Evolutionary conservation across 768 basidiomycete genomes (phyloP), one percentile per base, ranked within the genome.

Genomic region (Cubamyces lactineus): DNA sequence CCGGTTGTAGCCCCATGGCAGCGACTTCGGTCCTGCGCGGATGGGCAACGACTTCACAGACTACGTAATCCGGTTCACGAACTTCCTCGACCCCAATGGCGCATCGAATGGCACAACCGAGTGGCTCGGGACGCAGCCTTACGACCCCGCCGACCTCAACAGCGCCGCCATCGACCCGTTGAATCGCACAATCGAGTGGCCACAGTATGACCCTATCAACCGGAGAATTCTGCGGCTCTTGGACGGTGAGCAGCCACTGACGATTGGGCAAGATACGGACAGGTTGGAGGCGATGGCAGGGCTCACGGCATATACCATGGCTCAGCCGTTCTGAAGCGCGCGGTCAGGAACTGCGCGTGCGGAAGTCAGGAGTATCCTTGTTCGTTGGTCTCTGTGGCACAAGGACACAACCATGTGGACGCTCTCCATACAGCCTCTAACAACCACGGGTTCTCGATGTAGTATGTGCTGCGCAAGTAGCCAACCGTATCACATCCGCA

Each of bases 21-120:
- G 51, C 17, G 72, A 73, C 56, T 26, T 73, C 19, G 30, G 53
- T 0, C 57, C 59, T 38, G 51, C 64, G 8, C 66, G 54, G 43
- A 59, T 24, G 11, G 61, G 63, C 17, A 54, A 71, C 28, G 80
- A 82, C 57, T 69, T 84, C 65, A 68, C 78, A 5, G 79, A 82
- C 66, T 79, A 80, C 66, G 70, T 83, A n/a, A 75, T 82, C 54
- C 73, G 76, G 19, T 82, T 82, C 55, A 75, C 70, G 13, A 67
- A 64, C 39, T 75, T 63, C 5, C 75, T 79, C 24, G 65, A 82
- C 67, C 82, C 77, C 1, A 84, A 85, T 59, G 74, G 54, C 5
- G 40, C 7, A 7, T 28, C 28, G 28, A 28, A 28, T 28, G 28
- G 28, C 7, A 28, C 28, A 7, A 28, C 7, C 28, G 28, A 28